These are phyloP conservation scores for Annulohypoxylon nitens DNA, from an alignment of 495 filamentous ascomycete genomes.

Conservation along the genomic window DNA sequence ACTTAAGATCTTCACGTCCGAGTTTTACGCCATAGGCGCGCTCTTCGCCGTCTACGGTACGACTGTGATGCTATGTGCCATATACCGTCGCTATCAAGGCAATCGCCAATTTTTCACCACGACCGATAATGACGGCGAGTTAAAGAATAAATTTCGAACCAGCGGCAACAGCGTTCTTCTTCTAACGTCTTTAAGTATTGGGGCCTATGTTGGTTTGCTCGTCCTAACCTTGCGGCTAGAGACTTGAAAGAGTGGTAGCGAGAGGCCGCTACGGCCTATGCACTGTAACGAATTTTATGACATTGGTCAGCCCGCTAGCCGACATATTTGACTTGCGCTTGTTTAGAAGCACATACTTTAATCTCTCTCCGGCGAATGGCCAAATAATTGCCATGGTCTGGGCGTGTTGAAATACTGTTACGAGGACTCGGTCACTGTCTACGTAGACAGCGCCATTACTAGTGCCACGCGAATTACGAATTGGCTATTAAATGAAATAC, in stretches of 20 bases:
- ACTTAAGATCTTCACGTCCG: slow-evolving; percentile 93
- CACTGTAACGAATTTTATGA: not conserved
- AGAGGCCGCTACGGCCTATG: not conserved
- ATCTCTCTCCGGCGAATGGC: not conserved
- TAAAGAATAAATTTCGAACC: slow-evolving; percentile 84
- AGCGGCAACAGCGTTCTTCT: slow-evolving; percentile 87
- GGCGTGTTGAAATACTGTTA: not conserved
- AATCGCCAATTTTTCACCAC: slow-evolving; percentile 93
- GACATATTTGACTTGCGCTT: not conserved
- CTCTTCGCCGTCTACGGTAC: slow-evolving; percentile 92
- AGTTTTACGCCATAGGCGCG: slow-evolving; percentile 94
- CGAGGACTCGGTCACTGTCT: not conserved
- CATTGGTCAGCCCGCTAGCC: not conserved
- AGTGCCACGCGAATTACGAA: slow-evolving; percentile 1
- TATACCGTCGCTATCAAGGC: slow-evolving; percentile 87
- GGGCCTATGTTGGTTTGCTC: slow-evolving; percentile 83
- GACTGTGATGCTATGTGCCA: slow-evolving; percentile 81
- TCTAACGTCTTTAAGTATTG: slow-evolving; percentile 83
- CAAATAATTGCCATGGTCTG: not conserved
- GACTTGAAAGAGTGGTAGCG: slow-evolving; percentile 33
- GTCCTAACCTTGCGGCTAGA: slow-evolving; percentile 75
- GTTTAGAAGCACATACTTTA: not conserved
- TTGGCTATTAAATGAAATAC: slow-evolving; percentile 9
- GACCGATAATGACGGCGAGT: slow-evolving; percentile 68
- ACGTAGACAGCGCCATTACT: not conserved